These are phyloP conservation scores for Collybia mongolica DNA, from an alignment of 768 basidiomycete genomes.

Conservation along the genomic window DNA sequence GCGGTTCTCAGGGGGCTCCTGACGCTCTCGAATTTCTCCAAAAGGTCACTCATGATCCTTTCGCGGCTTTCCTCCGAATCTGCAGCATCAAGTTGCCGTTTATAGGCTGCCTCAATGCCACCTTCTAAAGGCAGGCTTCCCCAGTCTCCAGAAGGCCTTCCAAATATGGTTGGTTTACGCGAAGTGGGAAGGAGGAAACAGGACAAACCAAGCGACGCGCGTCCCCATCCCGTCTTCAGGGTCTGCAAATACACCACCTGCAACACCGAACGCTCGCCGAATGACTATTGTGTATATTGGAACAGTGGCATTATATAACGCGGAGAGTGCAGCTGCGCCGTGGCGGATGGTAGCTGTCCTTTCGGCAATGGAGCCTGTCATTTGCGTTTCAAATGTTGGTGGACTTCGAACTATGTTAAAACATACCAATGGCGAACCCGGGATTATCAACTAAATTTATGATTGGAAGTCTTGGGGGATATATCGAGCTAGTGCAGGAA, in stretches of 20 bases:
- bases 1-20: constrained; percentile 37
- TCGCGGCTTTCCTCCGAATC: constrained; percentile 29
- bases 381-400: background rate
- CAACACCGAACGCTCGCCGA: constrained; percentile 38
- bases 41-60: constrained; percentile 30
- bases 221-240: constrained; percentile 31
- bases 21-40: constrained; percentile 34
- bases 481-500: background rate
- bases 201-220: constrained; percentile 36
- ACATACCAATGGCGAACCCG: constrained; percentile 35
- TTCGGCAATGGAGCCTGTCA: constrained; percentile 32
- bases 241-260: constrained; percentile 36
- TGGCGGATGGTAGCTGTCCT: constrained; percentile 37
- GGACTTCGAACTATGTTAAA: no score
- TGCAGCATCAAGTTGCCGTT: constrained; percentile 32
- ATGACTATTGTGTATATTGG: constrained; percentile 38
- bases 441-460: constrained; percentile 41
- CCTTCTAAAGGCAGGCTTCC: constrained; percentile 40
- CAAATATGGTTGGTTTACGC: background rate
- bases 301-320: constrained; percentile 33
- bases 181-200: background rate
- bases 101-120: constrained; percentile 40
- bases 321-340: constrained; percentile 33
- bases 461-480: constrained; percentile 27
- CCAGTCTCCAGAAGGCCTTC: constrained; percentile 42